Base-by-base conservation (phyloP, 768 basidiomycete genomes). In the Podaxis sp. region DNA sequence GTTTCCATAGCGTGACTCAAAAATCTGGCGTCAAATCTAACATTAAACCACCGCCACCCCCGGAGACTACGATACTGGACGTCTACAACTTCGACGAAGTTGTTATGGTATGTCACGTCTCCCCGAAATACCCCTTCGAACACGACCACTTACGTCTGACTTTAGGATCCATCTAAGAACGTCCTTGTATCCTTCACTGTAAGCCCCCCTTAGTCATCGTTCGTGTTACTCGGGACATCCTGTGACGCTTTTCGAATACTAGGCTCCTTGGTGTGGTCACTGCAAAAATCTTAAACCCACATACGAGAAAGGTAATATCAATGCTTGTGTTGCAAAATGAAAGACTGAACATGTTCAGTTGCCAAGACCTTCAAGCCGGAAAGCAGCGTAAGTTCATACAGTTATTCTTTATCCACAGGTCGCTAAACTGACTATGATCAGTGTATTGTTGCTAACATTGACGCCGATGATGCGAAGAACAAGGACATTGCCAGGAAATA, bases 201-300 rank as follows among this genome's bases (percentile, higher is more conserved):
- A 72, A 55, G 85, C 72, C 46, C 28, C 26, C 7, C 54, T 17
- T 19, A 33, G 63, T 15, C 7, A 49, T 44, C 24, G 57, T 61
- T 48, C 52, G 61, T 61, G 26, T 67, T 55, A 42, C 48, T 55
- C 9, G 38, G 30, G 40, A 15, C 36, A 55, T 19, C 38, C n/a
- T 48, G 64, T 52, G 62, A 57, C 33, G 54, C 52, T 53, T 57
- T 38, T 60, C 67, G 53, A 58, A 15, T 26, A 52, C 52, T 66
- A 85, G 83, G 84, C 90, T 26, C 86, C 87, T 42, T 90, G 92
- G 93, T 96, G 96, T 68, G 94, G 95, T 33, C 95, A 99, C 80
- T 98, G 96, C 85, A 98, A 98, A 80, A 82, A 64, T 66, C 73
- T 97, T 74, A 96, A 96, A 75, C 95, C 95, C 19, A 80, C 82